Evolutionary conservation across 78 protist species (phyloP), one percentile per base, ranked within the genome.

Genomic region (Chrysochromulina parva): DNA sequence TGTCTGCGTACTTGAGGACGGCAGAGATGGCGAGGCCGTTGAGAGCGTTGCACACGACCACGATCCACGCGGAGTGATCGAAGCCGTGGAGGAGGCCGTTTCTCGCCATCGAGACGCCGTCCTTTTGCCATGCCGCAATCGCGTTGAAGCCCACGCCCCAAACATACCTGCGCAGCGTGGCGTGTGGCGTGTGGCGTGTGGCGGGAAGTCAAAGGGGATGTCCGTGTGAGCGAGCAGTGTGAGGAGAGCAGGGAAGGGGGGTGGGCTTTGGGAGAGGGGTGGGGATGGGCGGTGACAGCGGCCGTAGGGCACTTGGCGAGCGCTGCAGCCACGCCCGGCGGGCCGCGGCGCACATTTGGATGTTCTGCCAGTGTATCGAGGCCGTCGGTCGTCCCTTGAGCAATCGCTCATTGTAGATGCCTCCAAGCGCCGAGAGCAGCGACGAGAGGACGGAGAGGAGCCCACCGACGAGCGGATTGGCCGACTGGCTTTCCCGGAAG

Each of bases 1-100:
- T 85, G 78, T 85, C 89, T 7, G 74, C 89, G 57, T 85, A 62
- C 78, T 85, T 85, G 60, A 85, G 71, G 24, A 85, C 58, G 58
- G 78, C 89, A 20, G 78, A 60, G 76, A 85, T 85, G 48, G 66
- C 69, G 59, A 85, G 89, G 55, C 89, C 89, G 20, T 47, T 47
- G 59, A 60, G 20, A 47, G 89, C 89, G 69, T 47, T 85, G 78
- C 47, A 52, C 47, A 62, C 7, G 19, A 85, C 74, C 50, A 48
- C 38, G 24, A 22, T 28, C 71, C 47, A 19, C 17, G 89, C 89
- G 16, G 22, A 58, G 26, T 1, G 2, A 58, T 17, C 0, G 59
- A 60, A 85, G 57, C 78, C 89, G 11, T 2, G 10, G 48, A 85
- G 52, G 13, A 22, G 7, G 76, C 74, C 58, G 13, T 1, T 17